Percentiles rank a stretch among this genome's conserved stretches.
phyloP scores from a whole-genome alignment of 306 rosid genomes.

The Senna tora region DNA sequence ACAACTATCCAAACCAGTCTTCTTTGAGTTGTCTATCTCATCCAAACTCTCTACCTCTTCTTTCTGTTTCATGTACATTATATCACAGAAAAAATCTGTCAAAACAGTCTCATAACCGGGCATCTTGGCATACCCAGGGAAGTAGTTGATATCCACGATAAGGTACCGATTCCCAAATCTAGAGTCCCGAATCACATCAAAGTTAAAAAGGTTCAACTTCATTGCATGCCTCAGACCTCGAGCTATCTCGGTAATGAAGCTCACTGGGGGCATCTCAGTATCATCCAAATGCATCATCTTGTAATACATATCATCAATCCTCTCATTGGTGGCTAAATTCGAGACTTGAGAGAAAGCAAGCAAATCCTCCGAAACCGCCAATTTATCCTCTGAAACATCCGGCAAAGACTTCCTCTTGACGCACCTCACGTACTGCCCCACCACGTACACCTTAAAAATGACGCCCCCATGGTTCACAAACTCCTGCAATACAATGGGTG shows the following conservation, averaged over 20 bases:
- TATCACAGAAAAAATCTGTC: conserved; percentile 83
- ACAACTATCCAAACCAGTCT: conserved; percentile 41
- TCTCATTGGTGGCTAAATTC: conserved; percentile 57
- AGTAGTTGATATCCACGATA: conserved; percentile 87
- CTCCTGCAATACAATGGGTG: conserved; percentile 66
- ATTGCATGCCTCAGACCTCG: conserved; percentile 61
- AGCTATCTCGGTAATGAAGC: conserved; percentile 67
- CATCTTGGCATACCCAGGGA: conserved; percentile 98
- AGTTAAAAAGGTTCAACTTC: conserved; percentile 78
- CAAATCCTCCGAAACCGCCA: conserved; percentile 50
- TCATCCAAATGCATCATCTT: conserved; percentile 76
- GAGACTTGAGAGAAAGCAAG: conserved; percentile 65
- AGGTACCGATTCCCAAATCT: conserved; percentile 75
- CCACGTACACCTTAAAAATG: conserved; percentile 70
- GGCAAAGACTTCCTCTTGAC: conserved; percentile 71
- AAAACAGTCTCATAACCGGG: conserved; percentile 78
- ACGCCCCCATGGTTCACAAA: conserved; percentile 79
- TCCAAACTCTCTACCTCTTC: conserved; percentile 25
- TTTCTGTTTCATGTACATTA: conserved; percentile 47
- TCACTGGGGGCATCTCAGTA: conserved; percentile 80
- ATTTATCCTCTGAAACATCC: conserved; percentile 59
- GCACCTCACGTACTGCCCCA: conserved; percentile 57
- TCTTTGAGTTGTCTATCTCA: conserved; percentile 32
- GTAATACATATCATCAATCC: conserved; percentile 69
- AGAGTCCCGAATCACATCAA: conserved; percentile 83